Percentiles rank a stretch among this genome's conserved stretches.
Conservation (phyloP, 148 eudicot species). For the Camellia sinensis region DNA sequence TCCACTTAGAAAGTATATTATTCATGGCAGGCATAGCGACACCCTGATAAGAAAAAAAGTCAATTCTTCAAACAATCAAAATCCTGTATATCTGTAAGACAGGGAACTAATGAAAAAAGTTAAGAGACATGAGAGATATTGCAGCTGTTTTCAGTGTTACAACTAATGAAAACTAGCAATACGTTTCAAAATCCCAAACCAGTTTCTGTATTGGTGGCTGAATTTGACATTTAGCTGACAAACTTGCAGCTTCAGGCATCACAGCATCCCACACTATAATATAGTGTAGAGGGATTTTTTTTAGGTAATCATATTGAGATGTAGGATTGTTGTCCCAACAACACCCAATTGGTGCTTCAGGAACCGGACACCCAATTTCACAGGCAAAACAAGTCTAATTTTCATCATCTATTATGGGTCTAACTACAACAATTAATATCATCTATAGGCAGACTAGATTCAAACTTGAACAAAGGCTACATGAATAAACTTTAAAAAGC, state of each 20-base stretch:
- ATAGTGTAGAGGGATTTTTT: neutral
- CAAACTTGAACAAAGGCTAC: no score
- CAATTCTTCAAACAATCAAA: constrained; percentile 10
- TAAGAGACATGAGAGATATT: neutral
- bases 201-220: neutral
- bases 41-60: constrained; percentile 52
- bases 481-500: no score
- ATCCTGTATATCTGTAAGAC: neutral
- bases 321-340: neutral
- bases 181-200: no score
- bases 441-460: no score
- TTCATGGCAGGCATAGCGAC: constrained; percentile 99
- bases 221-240: neutral
- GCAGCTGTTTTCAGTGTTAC: no score
- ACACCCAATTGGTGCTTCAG: neutral
- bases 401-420: no score
- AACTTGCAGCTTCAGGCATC: neutral
- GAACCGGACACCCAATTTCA: no score
- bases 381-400: no score
- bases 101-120: neutral
- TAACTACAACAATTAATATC: no score
- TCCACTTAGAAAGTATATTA: constrained; percentile 90
- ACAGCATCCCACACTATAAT: neutral
- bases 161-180: no score
- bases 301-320: no score